Conservation (phyloP, 768 basidiomycete species). For the Lentinula guzmanii region DNA sequence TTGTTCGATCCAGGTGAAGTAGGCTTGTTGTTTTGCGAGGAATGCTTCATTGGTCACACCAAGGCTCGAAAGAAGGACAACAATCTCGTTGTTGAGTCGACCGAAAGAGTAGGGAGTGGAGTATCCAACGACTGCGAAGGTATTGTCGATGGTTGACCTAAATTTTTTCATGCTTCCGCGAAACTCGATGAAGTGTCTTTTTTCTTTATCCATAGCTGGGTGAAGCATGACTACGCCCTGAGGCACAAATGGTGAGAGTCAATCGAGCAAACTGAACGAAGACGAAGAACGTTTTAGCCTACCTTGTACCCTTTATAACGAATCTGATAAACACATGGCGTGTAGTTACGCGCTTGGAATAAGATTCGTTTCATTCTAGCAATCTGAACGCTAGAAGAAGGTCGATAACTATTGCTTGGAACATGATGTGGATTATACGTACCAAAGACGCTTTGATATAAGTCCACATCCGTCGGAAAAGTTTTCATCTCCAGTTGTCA, state of each 20-base stretch:
- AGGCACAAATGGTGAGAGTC: background rate
- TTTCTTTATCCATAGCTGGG: constrained; percentile 45
- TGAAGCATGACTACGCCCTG: constrained; percentile 61
- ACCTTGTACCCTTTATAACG: constrained; percentile 65
- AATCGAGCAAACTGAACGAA: background rate
- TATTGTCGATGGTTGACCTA: constrained; percentile 44
- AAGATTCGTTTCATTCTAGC: constrained; percentile 49
- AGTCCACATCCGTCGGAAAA: constrained; percentile 71
- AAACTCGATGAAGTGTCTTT: constrained; percentile 46
- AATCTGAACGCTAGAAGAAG: constrained; percentile 25
- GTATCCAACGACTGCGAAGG: constrained; percentile 62
- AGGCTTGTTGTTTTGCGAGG: constrained; percentile 48
- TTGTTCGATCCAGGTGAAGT: constrained; percentile 51
- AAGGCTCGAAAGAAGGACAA: constrained; percentile 58
- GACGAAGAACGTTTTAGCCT: background rate
- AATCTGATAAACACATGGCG: constrained; percentile 59
- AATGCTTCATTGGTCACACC: constrained; percentile 52
- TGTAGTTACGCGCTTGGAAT: constrained; percentile 50
- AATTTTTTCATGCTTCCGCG: constrained; percentile 72
- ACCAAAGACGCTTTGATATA: constrained; percentile 45
- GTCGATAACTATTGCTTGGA: background rate
- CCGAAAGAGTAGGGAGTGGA: constrained; percentile 62
- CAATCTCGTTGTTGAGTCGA: constrained; percentile 65
- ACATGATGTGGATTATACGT: background rate
- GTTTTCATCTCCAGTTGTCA: constrained; percentile 46